Base-by-base conservation (phyloP, 2,329 filamentous ascomycete species). In the Pseudogymnoascus sp. region DNA sequence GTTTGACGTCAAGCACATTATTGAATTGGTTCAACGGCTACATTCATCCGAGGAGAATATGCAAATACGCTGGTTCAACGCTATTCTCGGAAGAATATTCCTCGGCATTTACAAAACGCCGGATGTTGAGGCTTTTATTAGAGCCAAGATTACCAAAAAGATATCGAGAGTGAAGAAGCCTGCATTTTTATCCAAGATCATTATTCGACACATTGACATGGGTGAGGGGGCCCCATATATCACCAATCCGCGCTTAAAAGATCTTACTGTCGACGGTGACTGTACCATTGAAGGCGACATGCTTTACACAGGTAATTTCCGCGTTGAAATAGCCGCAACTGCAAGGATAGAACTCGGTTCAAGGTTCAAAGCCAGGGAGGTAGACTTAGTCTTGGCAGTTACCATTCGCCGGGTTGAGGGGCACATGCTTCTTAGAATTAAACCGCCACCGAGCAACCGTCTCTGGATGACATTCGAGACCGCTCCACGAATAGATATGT, bases 391-490 rank as follows among this genome's bases (percentile, higher is more conserved):
- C 8, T 82, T 99, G 37, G 92, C 95, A 3, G 90, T 92, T 3
- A 89, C 95, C 0, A 75, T 97, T 64, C 93, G 90, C 73, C 90
- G 88, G 70, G 79, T 98, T 1, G 90, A 96, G 71, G 95, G 95
- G 0, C 93, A 96, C 71, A 77, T 90, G 54, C 78, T 96, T 31
- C 81, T 97, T 71, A 90, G 92, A 71, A 87, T 98, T 75, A 99
- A 99, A 75, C 91, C 95, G 6, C 92, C 93, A 14, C 95, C 95
- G 0, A 97, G 92, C 75, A 99, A 99, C 74, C 86, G 95, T 43
- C 76, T 96, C n/a, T 99, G 95, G 95, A 85, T 98, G 69, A 89
- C 92, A 0, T 99, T 99, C 73, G 90, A 96, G 73, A 86, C 86
- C n/a, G 90, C 92, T 82, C 95, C 95, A 16, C 93, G 93, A 73